These are phyloP conservation scores for Colletotrichum sp. DNA, from an alignment of 2,329 filamentous ascomycete species.

Conservation along the genomic window DNA sequence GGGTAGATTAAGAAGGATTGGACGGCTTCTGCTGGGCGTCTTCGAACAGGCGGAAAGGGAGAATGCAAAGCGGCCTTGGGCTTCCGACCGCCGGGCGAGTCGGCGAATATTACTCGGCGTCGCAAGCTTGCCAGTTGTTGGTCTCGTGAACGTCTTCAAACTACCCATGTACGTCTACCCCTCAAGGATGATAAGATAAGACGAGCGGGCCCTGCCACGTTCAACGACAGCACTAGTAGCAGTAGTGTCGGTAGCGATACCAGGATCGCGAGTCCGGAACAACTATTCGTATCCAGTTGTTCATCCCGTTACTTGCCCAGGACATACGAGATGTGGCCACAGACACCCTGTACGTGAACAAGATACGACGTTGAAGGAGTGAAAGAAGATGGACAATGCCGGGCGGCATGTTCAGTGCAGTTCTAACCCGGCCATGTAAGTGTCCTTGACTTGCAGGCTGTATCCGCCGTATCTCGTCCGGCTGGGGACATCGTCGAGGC, in stretches of 20 bases:
- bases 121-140: background rate
- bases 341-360: background rate
- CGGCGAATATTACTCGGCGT: background rate
- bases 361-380: background rate
- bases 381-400: background rate
- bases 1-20: background rate
- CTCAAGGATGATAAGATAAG: conserved; percentile 12
- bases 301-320: background rate
- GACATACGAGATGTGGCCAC: background rate
- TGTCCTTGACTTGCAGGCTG: background rate
- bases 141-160: conserved; percentile 2
- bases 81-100: background rate
- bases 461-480: background rate
- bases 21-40: background rate
- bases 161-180: background rate
- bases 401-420: background rate
- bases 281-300: background rate
- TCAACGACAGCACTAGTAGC: background rate
- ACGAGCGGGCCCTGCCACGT: background rate
- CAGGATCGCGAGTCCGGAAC: background rate
- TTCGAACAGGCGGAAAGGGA: background rate
- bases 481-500: background rate
- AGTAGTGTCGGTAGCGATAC: background rate
- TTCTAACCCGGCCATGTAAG: background rate
- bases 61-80: conserved; percentile 1